Evolutionary conservation across 2,329 filamentous ascomycete genomes (phyloP), one percentile per base, ranked within the genome.

Genomic region (Colletotrichum sp.): DNA sequence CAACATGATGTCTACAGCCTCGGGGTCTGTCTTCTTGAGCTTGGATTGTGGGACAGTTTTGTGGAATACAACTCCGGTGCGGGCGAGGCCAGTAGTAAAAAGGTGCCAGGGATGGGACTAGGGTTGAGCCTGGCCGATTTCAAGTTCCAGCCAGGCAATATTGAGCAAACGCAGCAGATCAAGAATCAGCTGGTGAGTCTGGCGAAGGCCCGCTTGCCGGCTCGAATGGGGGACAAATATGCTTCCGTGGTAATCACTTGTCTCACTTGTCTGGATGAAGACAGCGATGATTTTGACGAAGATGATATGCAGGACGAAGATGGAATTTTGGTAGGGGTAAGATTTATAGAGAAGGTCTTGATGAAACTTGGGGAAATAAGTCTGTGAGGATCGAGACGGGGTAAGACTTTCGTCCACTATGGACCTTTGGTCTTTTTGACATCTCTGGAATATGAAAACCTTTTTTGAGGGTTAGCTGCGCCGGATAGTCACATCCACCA

Each of bases 1-100:
- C 86, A 89, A 69, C 89, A 92, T 78, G 89, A 91, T 74, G 88
- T 92, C 13, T 91, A 91, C 79, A 90, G 88, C 70, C 83, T 91
- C 0, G 89, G 90, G 0, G 88, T 91, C 0, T 89, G 87, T 67
- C 82, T 92, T 1, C 80, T 92, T 0, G 89, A 91, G 79, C 85
- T 91, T 30, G 89, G 88, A 0, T 76, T 91, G 1, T 90, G 88
- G 88, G 71, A 82, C 1, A 85, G 82, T 0, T 81, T 85, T 34
- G 78, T 85, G 12, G 24, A 57, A 3, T 83, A 82, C 60, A 4
- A 60, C 7, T 30, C 24, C 15, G 16, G 4, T 16, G 39, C 52
- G 21, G 34, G 34, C 1, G 36, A 60, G 9, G 16, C 39, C 5
- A 12, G 8, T 1, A 4, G 1, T 4, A 2, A 18, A 5, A 71